A percentile compares a stretch with the other conserved stretches of the same genome.
These are phyloP conservation scores for Camellia lanceoleosa DNA, from an alignment of 148 eudicot genomes.

Conservation along the genomic window DNA sequence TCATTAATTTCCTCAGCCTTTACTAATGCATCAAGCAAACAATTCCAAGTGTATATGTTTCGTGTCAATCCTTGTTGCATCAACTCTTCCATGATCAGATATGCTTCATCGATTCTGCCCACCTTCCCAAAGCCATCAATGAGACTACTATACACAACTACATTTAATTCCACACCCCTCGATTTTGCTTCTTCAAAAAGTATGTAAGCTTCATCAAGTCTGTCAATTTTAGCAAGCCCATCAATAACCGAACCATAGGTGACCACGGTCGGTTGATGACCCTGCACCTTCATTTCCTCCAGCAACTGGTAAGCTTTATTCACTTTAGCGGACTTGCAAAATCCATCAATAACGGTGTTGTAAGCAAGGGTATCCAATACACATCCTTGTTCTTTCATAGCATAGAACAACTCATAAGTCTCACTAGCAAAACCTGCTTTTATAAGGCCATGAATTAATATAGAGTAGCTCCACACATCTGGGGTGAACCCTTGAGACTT, in stretches of 20 bases:
- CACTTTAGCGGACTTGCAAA: slow-evolving; percentile 86
- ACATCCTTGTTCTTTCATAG: slow-evolving; percentile 86
- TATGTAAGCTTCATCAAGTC: slow-evolving; percentile 99
- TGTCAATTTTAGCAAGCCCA: slow-evolving; percentile 93
- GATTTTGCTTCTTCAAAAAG: slow-evolving; percentile 98
- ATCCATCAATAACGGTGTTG: slow-evolving; percentile 81
- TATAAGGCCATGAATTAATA: slow-evolving; percentile 82
- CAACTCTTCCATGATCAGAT: slow-evolving; percentile 90
- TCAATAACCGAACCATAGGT: slow-evolving; percentile 92
- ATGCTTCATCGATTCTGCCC: slow-evolving; percentile 94
- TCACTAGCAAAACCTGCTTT: slow-evolving; percentile 89
- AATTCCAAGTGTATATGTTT: slow-evolving; percentile 84
- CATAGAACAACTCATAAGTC: slow-evolving; percentile 64
- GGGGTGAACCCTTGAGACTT: slow-evolving; percentile 63
- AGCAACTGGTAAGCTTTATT: slow-evolving; percentile 90
- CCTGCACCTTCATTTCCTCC: slow-evolving; percentile 91
- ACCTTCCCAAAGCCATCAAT: slow-evolving; percentile 93
- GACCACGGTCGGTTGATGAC: slow-evolving; percentile 69
- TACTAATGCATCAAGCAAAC: slow-evolving; percentile 78
- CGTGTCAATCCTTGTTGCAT: slow-evolving; percentile 74
- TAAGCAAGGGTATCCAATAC: slow-evolving; percentile 77
- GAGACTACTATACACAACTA: slow-evolving; percentile 79
- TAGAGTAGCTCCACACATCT: slow-evolving; percentile 80
- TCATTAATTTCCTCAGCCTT: slow-evolving; percentile 89
- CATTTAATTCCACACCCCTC: slow-evolving; percentile 58